These are phyloP conservation scores for Zea luxurians DNA, from an alignment of 176 grass and related monocot species.

Conservation along the genomic window DNA sequence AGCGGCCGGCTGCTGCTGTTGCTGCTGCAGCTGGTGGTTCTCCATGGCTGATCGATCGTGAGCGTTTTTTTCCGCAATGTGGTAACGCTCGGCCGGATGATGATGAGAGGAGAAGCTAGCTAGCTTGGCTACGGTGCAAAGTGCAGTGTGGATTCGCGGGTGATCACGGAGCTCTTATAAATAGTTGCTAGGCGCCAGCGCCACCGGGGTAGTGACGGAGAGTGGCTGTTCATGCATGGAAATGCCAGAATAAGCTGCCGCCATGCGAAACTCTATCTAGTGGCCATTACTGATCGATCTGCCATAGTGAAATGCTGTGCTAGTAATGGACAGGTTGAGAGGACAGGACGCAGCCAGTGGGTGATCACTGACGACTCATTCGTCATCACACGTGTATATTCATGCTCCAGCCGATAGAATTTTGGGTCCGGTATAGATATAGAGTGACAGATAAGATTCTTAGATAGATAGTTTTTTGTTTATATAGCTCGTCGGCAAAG, in stretches of 20 bases:
- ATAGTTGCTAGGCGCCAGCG: slow-evolving; percentile 1
- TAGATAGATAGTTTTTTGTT: no score
- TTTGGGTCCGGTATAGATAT: no score
- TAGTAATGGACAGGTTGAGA: slow-evolving; percentile 12
- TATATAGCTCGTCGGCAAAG: no score
- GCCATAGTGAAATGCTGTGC: slow-evolving; percentile 3
- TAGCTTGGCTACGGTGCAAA: not conserved
- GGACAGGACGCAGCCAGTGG: slow-evolving; percentile 17
- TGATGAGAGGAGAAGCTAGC: no score
- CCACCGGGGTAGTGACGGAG: not conserved
- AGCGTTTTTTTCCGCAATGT: no score
- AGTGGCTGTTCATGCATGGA: not conserved
- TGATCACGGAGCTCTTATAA: slow-evolving; percentile 26
- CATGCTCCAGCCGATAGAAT: not conserved
- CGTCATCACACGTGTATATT: slow-evolving; percentile 10
- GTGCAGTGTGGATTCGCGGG: not conserved
- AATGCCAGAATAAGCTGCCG: not conserved
- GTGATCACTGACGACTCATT: not conserved
- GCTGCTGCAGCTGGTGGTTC: not conserved
- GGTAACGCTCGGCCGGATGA: not conserved
- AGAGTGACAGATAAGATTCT: no score
- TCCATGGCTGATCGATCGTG: slow-evolving; percentile 17
- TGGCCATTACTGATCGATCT: not conserved
- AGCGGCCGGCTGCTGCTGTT: not conserved
- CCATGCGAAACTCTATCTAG: not conserved